Conservation (phyloP, 257 asterid species). For the Nicotiana otophora region DNA sequence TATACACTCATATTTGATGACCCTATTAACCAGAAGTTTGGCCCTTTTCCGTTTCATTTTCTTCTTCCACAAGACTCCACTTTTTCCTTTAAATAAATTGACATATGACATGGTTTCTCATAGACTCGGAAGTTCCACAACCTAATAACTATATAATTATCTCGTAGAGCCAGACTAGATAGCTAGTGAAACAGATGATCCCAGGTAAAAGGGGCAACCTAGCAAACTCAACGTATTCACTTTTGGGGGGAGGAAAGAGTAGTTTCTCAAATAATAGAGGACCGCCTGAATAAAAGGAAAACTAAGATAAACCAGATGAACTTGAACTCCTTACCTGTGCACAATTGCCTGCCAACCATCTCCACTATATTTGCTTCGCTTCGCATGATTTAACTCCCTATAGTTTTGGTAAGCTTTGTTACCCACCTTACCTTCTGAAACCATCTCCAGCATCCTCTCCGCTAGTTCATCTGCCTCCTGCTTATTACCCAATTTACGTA, state of each 20-base stretch:
- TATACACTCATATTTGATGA: neutral
- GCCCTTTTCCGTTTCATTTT: neutral
- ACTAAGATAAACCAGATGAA: neutral
- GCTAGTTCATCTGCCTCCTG: conserved; percentile 67
- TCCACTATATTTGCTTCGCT: conserved; percentile 28
- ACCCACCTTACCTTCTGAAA: conserved; percentile 37
- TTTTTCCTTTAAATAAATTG: neutral
- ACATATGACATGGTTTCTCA: neutral
- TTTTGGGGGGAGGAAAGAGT: neutral
- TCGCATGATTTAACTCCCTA: conserved; percentile 22
- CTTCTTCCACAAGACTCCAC: neutral
- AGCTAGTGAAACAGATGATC: neutral
- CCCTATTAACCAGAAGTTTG: neutral
- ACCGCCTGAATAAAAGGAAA: neutral
- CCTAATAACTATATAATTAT: neutral
- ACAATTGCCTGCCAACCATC: conserved; percentile 65
- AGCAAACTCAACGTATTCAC: neutral
- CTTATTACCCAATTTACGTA: conserved; percentile 51
- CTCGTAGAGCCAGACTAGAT: neutral
- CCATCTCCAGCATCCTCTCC: conserved; percentile 66
- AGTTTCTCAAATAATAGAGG: conserved; percentile 2
- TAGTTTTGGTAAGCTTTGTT: conserved; percentile 30
- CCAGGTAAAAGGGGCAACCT: neutral
- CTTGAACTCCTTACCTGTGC: conserved; percentile 48
- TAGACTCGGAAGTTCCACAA: neutral